Conservation (phyloP, 2,329 filamentous ascomycete species). For the Penicillium crustosum region DNA sequence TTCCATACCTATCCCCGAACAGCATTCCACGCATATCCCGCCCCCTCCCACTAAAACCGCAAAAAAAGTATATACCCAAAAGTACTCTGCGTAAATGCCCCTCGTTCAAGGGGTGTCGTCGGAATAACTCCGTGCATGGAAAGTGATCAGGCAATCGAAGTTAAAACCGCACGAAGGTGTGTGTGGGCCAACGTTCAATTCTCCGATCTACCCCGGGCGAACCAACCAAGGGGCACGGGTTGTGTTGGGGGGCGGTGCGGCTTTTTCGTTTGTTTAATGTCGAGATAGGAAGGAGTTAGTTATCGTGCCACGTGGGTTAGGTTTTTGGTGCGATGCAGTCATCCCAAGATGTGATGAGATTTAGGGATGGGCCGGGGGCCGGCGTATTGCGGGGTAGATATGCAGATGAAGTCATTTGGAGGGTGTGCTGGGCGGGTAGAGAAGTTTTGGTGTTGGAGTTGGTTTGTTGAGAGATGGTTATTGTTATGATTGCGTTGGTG, state of each 20-base stretch:
- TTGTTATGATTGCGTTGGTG: neutral
- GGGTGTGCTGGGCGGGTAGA: neutral
- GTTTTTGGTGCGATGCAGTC: neutral
- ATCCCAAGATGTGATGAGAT: constrained; percentile 2
- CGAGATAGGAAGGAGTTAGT: constrained; percentile 1
- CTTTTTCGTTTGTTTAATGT: neutral
- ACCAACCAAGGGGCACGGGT: neutral
- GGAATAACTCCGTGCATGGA: neutral
- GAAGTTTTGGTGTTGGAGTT: neutral
- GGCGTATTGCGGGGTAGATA: constrained; percentile 4
- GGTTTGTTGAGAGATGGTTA: neutral
- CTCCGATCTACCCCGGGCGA: neutral
- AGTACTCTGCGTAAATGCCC: too few relatives aligned
- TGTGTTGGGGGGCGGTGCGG: neutral
- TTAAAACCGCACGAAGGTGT: neutral
- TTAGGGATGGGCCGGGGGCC: neutral
- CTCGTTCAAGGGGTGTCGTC: neutral
- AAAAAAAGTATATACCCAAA: neutral
- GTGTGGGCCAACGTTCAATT: neutral
- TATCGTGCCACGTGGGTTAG: neutral
- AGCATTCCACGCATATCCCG: neutral
- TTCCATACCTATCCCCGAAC: neutral
- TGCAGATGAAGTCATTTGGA: neutral
- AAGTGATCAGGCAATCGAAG: neutral
- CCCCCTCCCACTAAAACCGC: neutral